Base-by-base conservation (phyloP, 2,329 filamentous ascomycete genomes). In the Cladophialophora bantiana region DNA sequence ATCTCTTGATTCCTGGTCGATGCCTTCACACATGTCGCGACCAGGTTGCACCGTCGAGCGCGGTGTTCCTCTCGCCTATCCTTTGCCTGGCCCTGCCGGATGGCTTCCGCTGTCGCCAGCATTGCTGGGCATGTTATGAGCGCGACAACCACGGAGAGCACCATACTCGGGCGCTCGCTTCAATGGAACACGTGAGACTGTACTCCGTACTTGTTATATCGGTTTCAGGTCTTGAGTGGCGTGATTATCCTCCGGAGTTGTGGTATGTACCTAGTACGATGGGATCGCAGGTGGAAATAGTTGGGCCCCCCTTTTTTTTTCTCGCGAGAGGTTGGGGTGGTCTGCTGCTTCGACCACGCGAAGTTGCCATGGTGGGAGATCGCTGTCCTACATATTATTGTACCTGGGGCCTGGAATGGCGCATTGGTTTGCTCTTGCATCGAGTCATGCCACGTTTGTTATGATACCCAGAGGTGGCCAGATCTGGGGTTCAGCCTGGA, bases 21-120 rank as follows among this genome's bases (percentile, higher is more conserved):
- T 1, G 80, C 76, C 52, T 80, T 80, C 12, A 81, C 76, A 59
- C 82, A 84, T 35, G 77, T 79, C 26, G 81, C 80, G 18, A 83
- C 76, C 35, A 85, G 77, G 71, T 84, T 84, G 67, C 79, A 83
- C 38, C 82, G 78, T 18, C 81, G 79, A 4, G 80, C 80, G 12
- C 83, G 81, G 74, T 84, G 83, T 68, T 84, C 81, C 75, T 84
- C 82, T 67, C 79, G 77, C 68, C 80, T 80, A 57, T 81, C 81
- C 67, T 84, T 82, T 10, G 78, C 77, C 68, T 84, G 83, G 12
- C 80, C 81, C 75, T 85, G 82, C 3, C 81, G 78, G 63, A 84
- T 83, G 3, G 82, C 81, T 74, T 85, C 83, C 67, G 81, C 79
- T 0, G 80, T 82, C 7, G 81, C 82, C 15, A 84, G 75, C 34